Percentiles rank a stretch among this genome's conserved stretches.
phyloP scores from a whole-genome alignment of 305 asterid genomes.

The Coffea humblotiana region DNA sequence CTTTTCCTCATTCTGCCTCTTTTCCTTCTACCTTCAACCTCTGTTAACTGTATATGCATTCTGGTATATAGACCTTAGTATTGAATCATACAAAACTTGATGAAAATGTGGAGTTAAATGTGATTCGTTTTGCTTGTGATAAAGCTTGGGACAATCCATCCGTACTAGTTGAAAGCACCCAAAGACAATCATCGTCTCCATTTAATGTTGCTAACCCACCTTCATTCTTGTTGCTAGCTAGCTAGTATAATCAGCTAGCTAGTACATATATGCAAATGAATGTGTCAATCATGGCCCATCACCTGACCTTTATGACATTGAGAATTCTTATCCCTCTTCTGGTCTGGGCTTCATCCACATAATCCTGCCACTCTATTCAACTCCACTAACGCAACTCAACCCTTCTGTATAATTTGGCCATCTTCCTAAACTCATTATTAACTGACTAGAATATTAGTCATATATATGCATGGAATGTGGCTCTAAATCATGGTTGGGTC shows the following conservation, averaged over 20 bases:
- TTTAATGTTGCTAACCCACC: background rate
- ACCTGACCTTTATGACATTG: too few relatives aligned
- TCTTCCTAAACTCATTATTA: too few relatives aligned
- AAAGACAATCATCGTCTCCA: background rate
- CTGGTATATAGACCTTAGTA: background rate
- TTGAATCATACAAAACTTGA: too few relatives aligned
- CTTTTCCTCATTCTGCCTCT: background rate
- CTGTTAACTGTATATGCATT: too few relatives aligned
- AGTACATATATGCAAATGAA: too few relatives aligned
- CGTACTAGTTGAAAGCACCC: background rate
- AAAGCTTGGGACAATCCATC: too few relatives aligned
- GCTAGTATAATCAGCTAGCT: too few relatives aligned
- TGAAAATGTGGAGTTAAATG: background rate
- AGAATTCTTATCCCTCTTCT: background rate
- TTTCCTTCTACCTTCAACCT: background rate
- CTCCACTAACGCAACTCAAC: too few relatives aligned
- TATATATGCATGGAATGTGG: background rate
- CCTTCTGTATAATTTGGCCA: too few relatives aligned
- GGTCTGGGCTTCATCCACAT: background rate
- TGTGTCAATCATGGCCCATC: background rate
- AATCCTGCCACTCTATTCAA: background rate
- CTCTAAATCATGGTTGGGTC: constrained; percentile 6
- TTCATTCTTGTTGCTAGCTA: background rate
- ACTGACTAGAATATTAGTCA: too few relatives aligned
- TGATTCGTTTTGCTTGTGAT: background rate